Conservation (phyloP, 2,329 filamentous ascomycete genomes). For the Colletotrichum brevisporum region DNA sequence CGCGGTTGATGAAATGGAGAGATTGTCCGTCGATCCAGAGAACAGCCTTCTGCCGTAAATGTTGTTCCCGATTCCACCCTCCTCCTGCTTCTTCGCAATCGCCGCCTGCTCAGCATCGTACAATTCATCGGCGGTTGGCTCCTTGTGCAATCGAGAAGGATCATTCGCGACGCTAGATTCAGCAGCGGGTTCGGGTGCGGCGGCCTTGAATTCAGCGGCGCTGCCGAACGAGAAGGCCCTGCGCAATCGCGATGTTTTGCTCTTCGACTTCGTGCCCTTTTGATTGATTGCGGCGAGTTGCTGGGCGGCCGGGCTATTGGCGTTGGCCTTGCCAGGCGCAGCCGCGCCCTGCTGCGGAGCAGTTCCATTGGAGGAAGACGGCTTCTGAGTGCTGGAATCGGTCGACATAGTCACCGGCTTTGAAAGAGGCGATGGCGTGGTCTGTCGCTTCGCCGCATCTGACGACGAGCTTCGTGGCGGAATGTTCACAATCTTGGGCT, state of each 20-base stretch:
- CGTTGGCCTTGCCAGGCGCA: constrained; percentile 49
- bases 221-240: constrained; percentile 98
- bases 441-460: constrained; percentile 76
- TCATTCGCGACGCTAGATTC: constrained; percentile 44
- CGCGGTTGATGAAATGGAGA: constrained; percentile 91
- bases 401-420: constrained; percentile 76
- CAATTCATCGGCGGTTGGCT: constrained; percentile 73
- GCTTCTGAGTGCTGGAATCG: constrained; percentile 62
- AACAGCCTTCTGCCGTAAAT: constrained; percentile 95
- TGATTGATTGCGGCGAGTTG: constrained; percentile 90
- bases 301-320: constrained; percentile 81
- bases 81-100: constrained; percentile 94
- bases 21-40: constrained; percentile 91
- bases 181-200: constrained; percentile 56
- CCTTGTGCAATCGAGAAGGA: constrained; percentile 73
- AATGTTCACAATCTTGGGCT: constrained; percentile 69
- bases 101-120: constrained; percentile 91
- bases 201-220: constrained; percentile 87
- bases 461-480: constrained; percentile 74
- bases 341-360: constrained; percentile 49
- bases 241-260: constrained; percentile 87
- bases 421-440: constrained; percentile 81
- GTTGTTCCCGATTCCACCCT: constrained; percentile 88
- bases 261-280: constrained; percentile 82
- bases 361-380: constrained; percentile 51